These are phyloP conservation scores for Pseudogymnoascus sp. DNA, from an alignment of 2,329 filamentous ascomycete genomes.

Conservation along the genomic window DNA sequence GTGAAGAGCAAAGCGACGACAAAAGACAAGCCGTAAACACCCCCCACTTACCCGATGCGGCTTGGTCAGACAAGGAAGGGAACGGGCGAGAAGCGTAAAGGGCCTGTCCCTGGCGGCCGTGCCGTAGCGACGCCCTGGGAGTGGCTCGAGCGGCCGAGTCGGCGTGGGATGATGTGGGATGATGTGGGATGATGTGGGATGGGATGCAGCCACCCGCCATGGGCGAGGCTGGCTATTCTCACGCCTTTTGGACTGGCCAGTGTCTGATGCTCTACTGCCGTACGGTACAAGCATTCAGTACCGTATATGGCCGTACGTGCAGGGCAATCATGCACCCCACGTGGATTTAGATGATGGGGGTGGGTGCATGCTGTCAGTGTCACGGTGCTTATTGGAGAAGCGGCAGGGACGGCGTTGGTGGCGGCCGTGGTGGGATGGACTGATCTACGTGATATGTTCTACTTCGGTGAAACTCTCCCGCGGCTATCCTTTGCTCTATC, in stretches of 20 bases:
- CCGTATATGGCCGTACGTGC: background rate
- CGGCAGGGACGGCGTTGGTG: background rate
- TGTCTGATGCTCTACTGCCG: background rate
- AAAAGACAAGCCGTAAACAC: background rate
- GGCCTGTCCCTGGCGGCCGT: slow-evolving; percentile 3
- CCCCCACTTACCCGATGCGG: background rate
- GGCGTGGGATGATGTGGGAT: background rate
- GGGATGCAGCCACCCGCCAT: background rate
- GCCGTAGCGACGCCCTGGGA: background rate
- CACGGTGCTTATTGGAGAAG: background rate
- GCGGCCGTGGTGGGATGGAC: background rate
- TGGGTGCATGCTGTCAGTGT: slow-evolving; percentile 5
- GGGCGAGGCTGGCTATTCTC: background rate
- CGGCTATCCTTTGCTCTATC: background rate
- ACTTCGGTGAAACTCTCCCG: background rate
- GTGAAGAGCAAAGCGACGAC: background rate
- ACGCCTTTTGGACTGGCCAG: background rate
- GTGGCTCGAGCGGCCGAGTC: background rate
- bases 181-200: background rate
- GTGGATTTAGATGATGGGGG: slow-evolving; percentile 2
- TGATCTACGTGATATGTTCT: background rate
- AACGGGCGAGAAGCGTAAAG: background rate
- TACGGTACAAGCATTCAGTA: background rate
- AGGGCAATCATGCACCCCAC: slow-evolving; percentile 1
- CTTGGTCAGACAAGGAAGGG: background rate